Evolutionary conservation across 805 yeast species (phyloP).

Genomic region (Candida parachauliodes): DNA sequence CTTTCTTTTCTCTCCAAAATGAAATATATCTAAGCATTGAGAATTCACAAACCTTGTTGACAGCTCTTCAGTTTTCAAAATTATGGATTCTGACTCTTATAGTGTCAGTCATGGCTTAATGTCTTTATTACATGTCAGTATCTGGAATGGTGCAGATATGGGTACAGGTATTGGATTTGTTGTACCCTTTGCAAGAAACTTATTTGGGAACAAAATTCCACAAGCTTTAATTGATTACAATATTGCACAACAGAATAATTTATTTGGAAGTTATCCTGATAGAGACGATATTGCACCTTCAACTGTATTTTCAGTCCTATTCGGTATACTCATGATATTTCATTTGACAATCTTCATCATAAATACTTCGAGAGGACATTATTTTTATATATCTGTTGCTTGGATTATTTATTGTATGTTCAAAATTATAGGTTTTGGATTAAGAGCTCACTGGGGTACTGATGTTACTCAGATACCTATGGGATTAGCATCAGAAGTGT

Average conservation of each 20-base stretch:
- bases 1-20: too few species aligned
- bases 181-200: conserved; percentile 21
- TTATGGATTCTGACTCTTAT: not conserved
- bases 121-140: not conserved
- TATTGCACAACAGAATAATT: conserved; percentile 39
- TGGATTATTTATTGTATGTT: conserved; percentile 49
- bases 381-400: conserved; percentile 51
- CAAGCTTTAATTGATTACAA: conserved; percentile 31
- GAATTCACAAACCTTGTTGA: too few species aligned
- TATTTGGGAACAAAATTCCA: conserved; percentile 40
- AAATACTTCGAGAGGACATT: conserved; percentile 54
- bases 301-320: conserved; percentile 51
- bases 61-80: too few species aligned
- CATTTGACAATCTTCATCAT: conserved; percentile 47
- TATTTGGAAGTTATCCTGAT: conserved; percentile 65
- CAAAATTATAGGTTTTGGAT: conserved; percentile 55
- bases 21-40: too few species aligned
- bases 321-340: conserved; percentile 41
- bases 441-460: conserved; percentile 56
- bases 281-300: conserved; percentile 54
- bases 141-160: conserved; percentile 7
- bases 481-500: conserved; percentile 57
- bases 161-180: conserved; percentile 26
- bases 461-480: conserved; percentile 40
- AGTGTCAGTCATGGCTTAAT: conserved; percentile 8